A percentile compares a stretch with the other conserved stretches of the same genome.
phyloP scores from a whole-genome alignment of 2,329 filamentous ascomycete genomes.

The Microdochium paspali region DNA sequence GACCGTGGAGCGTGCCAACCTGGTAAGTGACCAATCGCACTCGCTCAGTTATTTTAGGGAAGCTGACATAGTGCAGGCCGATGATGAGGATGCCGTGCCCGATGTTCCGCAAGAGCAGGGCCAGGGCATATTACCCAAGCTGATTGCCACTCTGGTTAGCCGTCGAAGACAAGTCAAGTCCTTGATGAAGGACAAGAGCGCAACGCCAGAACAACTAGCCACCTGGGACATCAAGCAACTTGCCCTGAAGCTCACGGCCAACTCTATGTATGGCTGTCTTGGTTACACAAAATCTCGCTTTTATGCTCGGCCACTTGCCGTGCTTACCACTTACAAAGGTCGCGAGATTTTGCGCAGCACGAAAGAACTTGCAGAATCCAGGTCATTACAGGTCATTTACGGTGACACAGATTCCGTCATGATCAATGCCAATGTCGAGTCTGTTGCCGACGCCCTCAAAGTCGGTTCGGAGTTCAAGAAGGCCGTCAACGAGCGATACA shows the following conservation, averaged over 20 bases:
- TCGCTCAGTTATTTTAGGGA: background rate
- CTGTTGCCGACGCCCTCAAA: slow-evolving; percentile 79
- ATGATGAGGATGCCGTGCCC: slow-evolving; percentile 81
- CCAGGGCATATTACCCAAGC: slow-evolving; percentile 76
- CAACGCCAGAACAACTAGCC: slow-evolving; percentile 76
- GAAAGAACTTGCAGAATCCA: slow-evolving; percentile 88
- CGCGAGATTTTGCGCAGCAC: slow-evolving; percentile 95
- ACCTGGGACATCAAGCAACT: slow-evolving; percentile 98
- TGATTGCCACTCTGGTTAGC: slow-evolving; percentile 86
- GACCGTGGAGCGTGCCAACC: slow-evolving; percentile 70
- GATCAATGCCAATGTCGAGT: slow-evolving; percentile 98
- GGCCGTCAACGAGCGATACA: slow-evolving; percentile 89
- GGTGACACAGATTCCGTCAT: slow-evolving; percentile 99
- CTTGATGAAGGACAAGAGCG: slow-evolving; percentile 89
- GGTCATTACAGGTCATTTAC: slow-evolving; percentile 90
- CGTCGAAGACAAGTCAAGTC: slow-evolving; percentile 88
- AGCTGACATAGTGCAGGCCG: slow-evolving; percentile 34
- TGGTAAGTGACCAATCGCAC: slow-evolving; percentile 40
- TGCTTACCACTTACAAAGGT: slow-evolving; percentile 94
- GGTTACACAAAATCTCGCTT: slow-evolving; percentile 96
- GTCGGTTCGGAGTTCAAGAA: slow-evolving; percentile 93
- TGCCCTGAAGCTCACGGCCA: slow-evolving; percentile 92
- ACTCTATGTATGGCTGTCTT: slow-evolving; percentile 99
- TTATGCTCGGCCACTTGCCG: slow-evolving; percentile 87
- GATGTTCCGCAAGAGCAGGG: slow-evolving; percentile 72